These are phyloP conservation scores for Rosa multiflora DNA, from an alignment of 306 rosid species.

Conservation along the genomic window DNA sequence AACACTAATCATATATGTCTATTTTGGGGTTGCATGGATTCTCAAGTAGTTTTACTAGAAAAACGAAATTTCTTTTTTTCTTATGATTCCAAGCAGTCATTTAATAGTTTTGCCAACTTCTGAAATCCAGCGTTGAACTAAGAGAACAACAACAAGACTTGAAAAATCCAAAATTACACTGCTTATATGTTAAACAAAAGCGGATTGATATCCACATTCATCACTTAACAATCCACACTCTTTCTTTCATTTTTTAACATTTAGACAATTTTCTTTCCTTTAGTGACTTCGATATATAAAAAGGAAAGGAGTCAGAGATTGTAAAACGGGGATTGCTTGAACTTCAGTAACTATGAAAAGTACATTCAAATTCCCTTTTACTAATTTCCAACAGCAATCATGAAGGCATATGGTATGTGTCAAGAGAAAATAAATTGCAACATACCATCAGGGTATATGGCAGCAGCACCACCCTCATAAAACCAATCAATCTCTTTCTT, in stretches of 20 bases:
- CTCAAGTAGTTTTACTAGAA: neutral
- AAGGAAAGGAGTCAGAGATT: neutral
- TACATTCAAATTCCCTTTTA: neutral
- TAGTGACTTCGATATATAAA: neutral
- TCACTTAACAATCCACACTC: neutral
- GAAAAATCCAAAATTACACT: neutral
- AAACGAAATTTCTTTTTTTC: neutral
- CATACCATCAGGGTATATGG: constrained; percentile 90
- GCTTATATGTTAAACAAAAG: neutral
- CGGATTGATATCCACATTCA: neutral
- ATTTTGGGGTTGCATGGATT: neutral
- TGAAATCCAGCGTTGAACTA: neutral
- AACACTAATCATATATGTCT: neutral
- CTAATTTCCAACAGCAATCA: neutral
- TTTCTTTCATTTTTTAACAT: neutral
- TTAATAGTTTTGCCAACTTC: neutral
- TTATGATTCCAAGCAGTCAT: neutral
- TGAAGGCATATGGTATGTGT: neutral
- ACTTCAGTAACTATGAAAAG: neutral
- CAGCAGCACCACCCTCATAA: constrained; percentile 98
- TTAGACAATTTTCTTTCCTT: neutral
- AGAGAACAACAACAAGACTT: neutral
- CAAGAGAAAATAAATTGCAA: constrained; percentile 18
- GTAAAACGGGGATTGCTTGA: neutral
- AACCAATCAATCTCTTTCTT: constrained; percentile 98